Evolutionary conservation across 495 filamentous ascomycete genomes (phyloP), one percentile per base, ranked within the genome.

Genomic region (Staphylotrichum tortipilum): DNA sequence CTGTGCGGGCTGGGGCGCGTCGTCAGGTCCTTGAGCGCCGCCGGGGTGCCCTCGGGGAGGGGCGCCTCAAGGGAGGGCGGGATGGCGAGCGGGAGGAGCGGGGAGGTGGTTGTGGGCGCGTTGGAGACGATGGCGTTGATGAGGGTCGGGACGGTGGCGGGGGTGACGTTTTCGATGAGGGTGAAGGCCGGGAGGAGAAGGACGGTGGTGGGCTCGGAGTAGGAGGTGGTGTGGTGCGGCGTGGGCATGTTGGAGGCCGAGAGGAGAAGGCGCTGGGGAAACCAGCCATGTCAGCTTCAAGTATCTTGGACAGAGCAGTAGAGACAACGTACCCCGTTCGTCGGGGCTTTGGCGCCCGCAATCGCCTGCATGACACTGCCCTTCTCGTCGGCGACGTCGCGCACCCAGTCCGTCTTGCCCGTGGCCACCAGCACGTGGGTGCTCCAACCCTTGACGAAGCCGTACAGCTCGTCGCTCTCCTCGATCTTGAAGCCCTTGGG

Each of bases 291-390:
- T n/a, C n/a, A n/a, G n/a, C n/a, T n/a, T n/a, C n/a, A n/a, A n/a
- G n/a, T n/a, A n/a, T n/a, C n/a, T n/a, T n/a, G n/a, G n/a, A n/a
- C n/a, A n/a, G n/a, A n/a, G n/a, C n/a, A n/a, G n/a, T n/a, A n/a
- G n/a, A n/a, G n/a, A n/a, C n/a, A n/a, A n/a, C 78, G 56, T 74
- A 92, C 86, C 56, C 89, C 90, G 62, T 91, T 94, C 45, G 62
- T 75, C 0, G 85, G 83, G 43, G 47, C 59, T 58, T 79, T 77
- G 23, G 81, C 68, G 9, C 69, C 68, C 7, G 76, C 81, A 60
- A 97, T 79, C 7, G 90, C 94, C 70, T 94, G 82, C 92, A 98
- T 97, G 23, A 98, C 79, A 61, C 89, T 95, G 1, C 89, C 94
- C 66, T 81, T 79, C 70, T 97, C 92, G 57, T 97, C 86, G 37